phyloP scores from a whole-genome alignment of 2,329 filamentous ascomycete genomes.

The Furcasterigmium sp. region DNA sequence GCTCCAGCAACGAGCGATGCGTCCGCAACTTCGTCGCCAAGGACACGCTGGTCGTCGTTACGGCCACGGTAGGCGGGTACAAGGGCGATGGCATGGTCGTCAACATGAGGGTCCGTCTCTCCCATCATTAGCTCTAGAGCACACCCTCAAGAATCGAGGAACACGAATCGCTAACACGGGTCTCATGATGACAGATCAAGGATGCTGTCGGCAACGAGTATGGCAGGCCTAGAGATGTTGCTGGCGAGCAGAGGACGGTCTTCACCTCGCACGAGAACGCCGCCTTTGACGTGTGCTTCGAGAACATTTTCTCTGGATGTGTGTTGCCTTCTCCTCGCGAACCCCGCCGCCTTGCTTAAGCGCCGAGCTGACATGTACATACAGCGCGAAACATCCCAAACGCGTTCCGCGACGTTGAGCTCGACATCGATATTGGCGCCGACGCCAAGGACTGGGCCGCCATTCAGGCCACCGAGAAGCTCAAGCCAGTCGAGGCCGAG shows the following conservation, averaged over 20 bases:
- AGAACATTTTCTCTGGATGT: constrained; percentile 73
- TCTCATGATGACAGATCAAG: constrained; percentile 61
- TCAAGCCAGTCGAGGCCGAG: constrained; percentile 95
- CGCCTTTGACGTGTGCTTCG: constrained; percentile 94
- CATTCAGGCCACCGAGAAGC: constrained; percentile 93
- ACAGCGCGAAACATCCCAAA: constrained; percentile 33
- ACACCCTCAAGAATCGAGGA: no score
- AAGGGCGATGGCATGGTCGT: constrained; percentile 89
- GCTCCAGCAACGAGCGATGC: constrained; percentile 73
- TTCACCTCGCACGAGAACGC: constrained; percentile 92
- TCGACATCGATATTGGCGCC: constrained; percentile 93
- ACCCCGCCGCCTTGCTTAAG: no score
- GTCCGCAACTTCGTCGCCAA: constrained; percentile 92
- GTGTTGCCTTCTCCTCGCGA: constrained; percentile 32
- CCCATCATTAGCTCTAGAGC: no score
- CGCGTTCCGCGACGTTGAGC: constrained; percentile 70
- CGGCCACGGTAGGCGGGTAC: constrained; percentile 76
- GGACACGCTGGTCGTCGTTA: constrained; percentile 93
- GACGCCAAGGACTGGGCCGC: constrained; percentile 98
- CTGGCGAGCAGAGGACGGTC: constrained; percentile 85
- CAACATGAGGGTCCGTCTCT: constrained; percentile 87
- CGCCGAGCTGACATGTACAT: neutral
- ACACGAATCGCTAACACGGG: neutral
- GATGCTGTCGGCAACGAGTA: constrained; percentile 97
- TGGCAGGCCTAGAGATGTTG: constrained; percentile 82